These are phyloP conservation scores for Dianthus caryophyllus DNA, from an alignment of 148 eudicot species.

Conservation along the genomic window DNA sequence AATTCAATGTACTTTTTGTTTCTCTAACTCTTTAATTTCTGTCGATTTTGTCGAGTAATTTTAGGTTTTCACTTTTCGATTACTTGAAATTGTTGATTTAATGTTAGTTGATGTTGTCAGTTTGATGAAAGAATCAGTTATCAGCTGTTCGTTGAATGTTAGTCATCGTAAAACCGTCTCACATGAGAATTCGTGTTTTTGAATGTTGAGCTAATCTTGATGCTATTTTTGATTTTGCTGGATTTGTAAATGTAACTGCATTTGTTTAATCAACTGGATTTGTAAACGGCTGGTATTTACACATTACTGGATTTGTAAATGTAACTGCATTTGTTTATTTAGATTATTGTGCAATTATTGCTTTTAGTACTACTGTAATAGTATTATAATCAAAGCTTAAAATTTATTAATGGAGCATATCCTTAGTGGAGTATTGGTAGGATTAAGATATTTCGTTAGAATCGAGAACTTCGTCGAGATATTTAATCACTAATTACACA, in stretches of 20 bases:
- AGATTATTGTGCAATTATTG: neutral
- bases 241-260: neutral
- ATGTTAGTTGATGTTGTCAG: too few relatives aligned
- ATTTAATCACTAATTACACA: too few relatives aligned
- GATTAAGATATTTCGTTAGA: neutral
- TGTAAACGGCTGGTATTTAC: too few relatives aligned
- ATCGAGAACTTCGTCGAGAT: neutral
- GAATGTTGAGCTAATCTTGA: too few relatives aligned
- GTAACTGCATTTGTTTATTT: too few relatives aligned
- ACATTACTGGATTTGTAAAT: slow-evolving; percentile 3
- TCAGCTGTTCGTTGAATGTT: too few relatives aligned
- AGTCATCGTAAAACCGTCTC: too few relatives aligned
- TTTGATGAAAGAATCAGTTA: too few relatives aligned
- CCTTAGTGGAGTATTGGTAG: neutral
- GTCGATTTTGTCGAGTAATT: neutral
- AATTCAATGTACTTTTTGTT: slow-evolving; percentile 37
- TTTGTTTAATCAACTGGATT: too few relatives aligned
- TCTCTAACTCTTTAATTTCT: neutral
- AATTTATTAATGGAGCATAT: neutral
- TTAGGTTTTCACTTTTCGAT: neutral
- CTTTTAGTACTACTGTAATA: neutral
- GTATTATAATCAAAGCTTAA: too few relatives aligned
- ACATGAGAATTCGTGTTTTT: too few relatives aligned
- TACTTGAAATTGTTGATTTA: neutral
- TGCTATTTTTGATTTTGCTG: too few relatives aligned